A percentile compares a stretch with the other conserved stretches of the same genome.
These are phyloP conservation scores for Hippophae tibetana DNA, from an alignment of 306 rosid genomes.

Conservation along the genomic window DNA sequence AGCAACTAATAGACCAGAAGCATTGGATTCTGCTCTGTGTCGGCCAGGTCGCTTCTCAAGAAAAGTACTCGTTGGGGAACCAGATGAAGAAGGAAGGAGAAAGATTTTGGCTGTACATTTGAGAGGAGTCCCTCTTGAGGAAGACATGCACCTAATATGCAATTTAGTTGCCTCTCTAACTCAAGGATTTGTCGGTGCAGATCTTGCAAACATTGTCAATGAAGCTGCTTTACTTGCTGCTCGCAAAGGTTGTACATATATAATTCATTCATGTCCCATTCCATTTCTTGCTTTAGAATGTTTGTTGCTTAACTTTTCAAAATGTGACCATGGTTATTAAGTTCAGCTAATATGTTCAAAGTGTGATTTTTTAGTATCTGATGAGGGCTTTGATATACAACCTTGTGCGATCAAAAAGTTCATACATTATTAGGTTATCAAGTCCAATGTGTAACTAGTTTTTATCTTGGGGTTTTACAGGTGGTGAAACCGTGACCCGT, in stretches of 20 bases:
- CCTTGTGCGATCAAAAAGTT: no score
- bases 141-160: slow-evolving; percentile 52
- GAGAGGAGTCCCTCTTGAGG: slow-evolving; percentile 83
- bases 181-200: slow-evolving; percentile 87
- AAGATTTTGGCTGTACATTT: slow-evolving; percentile 88
- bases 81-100: slow-evolving; percentile 90
- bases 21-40: slow-evolving; percentile 87
- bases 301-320: not conserved
- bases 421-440: no score
- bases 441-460: no score
- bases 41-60: slow-evolving; percentile 98
- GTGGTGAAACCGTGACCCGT: no score
- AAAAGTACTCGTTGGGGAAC: slow-evolving; percentile 84
- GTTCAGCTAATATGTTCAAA: no score
- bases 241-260: slow-evolving; percentile 60
- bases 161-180: slow-evolving; percentile 78
- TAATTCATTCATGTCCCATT: slow-evolving; percentile 9
- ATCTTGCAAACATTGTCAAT: slow-evolving; percentile 82
- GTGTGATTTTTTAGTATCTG: no score
- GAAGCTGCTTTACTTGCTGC: slow-evolving; percentile 94
- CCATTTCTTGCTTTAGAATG: not conserved
- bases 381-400: no score
- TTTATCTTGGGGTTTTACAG: no score
- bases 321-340: no score
- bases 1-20: slow-evolving; percentile 92